A percentile compares a stretch with the other conserved stretches of the same genome.
Evolutionary conservation across 768 basidiomycete genomes (phyloP).

Genomic region (Pleurotus tuoliensis): DNA sequence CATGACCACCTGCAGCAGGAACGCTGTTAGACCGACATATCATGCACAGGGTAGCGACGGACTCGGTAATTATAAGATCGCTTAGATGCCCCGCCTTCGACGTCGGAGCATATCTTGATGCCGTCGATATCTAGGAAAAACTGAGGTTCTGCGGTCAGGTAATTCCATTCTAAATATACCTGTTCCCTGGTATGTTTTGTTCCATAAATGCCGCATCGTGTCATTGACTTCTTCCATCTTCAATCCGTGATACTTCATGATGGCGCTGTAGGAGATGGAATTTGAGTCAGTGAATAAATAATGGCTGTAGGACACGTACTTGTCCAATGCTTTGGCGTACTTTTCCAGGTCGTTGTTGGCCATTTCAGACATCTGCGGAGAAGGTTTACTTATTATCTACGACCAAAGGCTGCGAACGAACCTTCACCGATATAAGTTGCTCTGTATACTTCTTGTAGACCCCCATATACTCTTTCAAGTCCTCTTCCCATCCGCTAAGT

Average conservation of each 20-base stretch:
- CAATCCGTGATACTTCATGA: conserved; percentile 95
- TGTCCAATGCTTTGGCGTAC: conserved; percentile 95
- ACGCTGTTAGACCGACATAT: conserved; percentile 6
- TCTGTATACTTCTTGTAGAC: conserved; percentile 83
- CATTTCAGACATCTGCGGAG: conserved; percentile 89
- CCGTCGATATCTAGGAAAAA: conserved; percentile 83
- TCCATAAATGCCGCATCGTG: conserved; percentile 96
- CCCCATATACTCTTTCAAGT: conserved; percentile 83
- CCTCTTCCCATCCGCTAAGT: conserved; percentile 58
- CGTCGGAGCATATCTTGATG: conserved; percentile 91
- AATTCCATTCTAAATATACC: conserved; percentile 38
- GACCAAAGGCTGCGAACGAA: conserved; percentile 23
- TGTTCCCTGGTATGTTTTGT: conserved; percentile 98
- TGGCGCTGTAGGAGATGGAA: conserved; percentile 56
- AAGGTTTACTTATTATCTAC: background rate
- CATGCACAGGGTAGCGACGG: conserved; percentile 20
- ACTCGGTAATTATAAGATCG: conserved; percentile 97
- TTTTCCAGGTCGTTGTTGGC: conserved; percentile 97
- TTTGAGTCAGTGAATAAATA: background rate
- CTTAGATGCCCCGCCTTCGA: conserved; percentile 85
- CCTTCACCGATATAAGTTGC: conserved; percentile 94
- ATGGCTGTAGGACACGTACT: conserved; percentile 45
- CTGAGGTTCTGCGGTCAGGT: too few relatives aligned
- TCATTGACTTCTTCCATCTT: conserved; percentile 99
- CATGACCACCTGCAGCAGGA: conserved; percentile 82